These are phyloP conservation scores for Apophysomyces ossiformis DNA, from an alignment of 371 early-diverging fungal species.

Conservation along the genomic window DNA sequence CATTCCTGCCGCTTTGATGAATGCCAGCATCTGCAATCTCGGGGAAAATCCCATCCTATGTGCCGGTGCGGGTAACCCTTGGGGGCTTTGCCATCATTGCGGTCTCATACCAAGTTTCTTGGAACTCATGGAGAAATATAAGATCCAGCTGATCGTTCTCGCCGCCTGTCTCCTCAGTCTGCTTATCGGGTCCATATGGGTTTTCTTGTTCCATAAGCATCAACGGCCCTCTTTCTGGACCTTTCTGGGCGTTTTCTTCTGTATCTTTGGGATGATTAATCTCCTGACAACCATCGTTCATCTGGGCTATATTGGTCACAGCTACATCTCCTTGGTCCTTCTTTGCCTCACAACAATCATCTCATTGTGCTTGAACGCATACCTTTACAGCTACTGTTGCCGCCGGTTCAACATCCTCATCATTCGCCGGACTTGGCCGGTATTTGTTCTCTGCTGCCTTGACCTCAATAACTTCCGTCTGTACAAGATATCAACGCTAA, in stretches of 20 bases:
- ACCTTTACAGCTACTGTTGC: constrained; percentile 16
- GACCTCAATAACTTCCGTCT: constrained; percentile 20
- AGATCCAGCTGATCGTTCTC: constrained; percentile 18
- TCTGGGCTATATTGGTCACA: constrained; percentile 3
- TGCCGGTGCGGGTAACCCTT: constrained; percentile 18
- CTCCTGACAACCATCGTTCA: constrained; percentile 16
- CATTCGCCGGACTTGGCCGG: constrained; percentile 21
- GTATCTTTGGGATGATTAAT: constrained; percentile 14
- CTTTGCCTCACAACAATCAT: constrained; percentile 7
- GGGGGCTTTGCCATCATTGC: constrained; percentile 21
- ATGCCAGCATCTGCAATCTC: constrained; percentile 13
- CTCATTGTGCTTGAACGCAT: constrained; percentile 4
- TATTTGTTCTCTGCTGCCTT: constrained; percentile 15
- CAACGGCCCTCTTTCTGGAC: constrained; percentile 15
- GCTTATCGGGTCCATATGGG: constrained; percentile 9
- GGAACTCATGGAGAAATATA: constrained; percentile 17
- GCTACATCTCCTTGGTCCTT: constrained; percentile 7
- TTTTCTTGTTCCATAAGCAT: neutral
- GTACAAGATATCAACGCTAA: constrained; percentile 17
- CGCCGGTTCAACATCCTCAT: constrained; percentile 19
- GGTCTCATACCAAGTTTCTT: constrained; percentile 14
- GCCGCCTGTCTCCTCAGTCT: constrained; percentile 8
- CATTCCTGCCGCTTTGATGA: constrained; percentile 7
- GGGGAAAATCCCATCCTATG: constrained; percentile 16
- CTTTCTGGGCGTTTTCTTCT: constrained; percentile 16